Evolutionary conservation across 495 filamentous ascomycete species (phyloP), one percentile per base, ranked within the genome.

Genomic region (Bryoglossum gracile): DNA sequence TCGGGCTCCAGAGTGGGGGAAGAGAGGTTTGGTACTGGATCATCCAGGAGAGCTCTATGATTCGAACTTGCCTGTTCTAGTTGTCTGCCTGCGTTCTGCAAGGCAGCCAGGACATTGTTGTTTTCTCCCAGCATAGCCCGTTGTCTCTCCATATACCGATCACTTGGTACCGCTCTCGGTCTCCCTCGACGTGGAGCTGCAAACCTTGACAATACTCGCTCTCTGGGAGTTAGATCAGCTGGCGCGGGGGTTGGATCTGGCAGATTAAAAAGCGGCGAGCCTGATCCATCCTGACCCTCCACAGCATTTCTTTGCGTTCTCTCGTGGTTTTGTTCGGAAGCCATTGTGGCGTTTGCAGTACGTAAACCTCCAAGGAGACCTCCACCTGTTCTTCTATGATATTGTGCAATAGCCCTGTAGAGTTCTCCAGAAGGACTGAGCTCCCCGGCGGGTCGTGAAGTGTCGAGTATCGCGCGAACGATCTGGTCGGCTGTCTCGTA

Each of bases 41-140:
- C 68, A 48, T 80, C 74, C 6, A 75, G 50, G 17, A 76, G 57
- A n/a, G 70, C 64, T 25, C 69, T 62, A 14, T 75, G 48, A 32
- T 65, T 67, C 4, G 70, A 66, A 60, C 68, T 70, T 18, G 64
- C 64, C 28, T 64, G 63, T 35, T 71, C 67, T 17, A 72, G 59
- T 28, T 62, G 55, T 35, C 63, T 61, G 24, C 46, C 55, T 14
- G 56, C 51, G 48, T 48, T 33, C 17, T 55, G 43, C 17, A 59
- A 30, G 34, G 50, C 46, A 23, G 55, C 49, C 11, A 57, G 43
- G 11, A 33, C 46, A 50, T 28, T 46, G 25, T 32, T 49, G 19
- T 43, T 51, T 28, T 41, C 54, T 39, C 57, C 51, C 8, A 42
- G 41, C 22, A 50, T n/a, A 4, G 46, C 24, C 24, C 64, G 59